Base-by-base conservation (phyloP, 2,329 filamentous ascomycete genomes). In the Botrytis paeoniae region DNA sequence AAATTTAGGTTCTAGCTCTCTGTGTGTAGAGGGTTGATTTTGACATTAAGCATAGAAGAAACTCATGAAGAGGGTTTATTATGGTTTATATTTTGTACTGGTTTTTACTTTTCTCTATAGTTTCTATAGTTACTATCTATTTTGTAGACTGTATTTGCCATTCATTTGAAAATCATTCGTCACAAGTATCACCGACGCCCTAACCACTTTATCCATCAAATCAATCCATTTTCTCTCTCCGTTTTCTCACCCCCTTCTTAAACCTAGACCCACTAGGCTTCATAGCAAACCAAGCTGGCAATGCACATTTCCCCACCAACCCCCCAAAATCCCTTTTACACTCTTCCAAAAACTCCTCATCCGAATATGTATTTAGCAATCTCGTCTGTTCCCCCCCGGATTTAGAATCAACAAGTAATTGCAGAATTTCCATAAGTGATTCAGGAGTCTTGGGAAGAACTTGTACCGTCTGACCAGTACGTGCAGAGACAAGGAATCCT, bases 241-340 rank as follows among this genome's bases (percentile, higher is more conserved):
- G 14, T 1, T 25, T 45, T 10, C 29, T 39, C 39, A 8, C 12
- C 12, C 5, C 29, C 48, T 71, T 71, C 18, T 6, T 20, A 29
- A 64, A 64, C 35, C 41, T 32, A 5, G 59, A 57, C 1, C 12
- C 22, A 37, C 10, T 64, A 12, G 69, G 69, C n/a, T n/a, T 71
- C 69, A 71, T 71, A 29, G 69, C 35, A 39, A 71, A 71, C 69
- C 69, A 71, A 71, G 69, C 69, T 6, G 69, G 69, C 7, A 71
- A 45, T n/a, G 69, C 69, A 32, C 69, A 71, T 25, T 71, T 64
- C 6, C 69, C 69, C 1, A 71, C 69, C 25, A 71, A n/a, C 4
- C 59, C 43, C n/a, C 25, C 35, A 54, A 71, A 71, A 32, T 64
- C 43, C n/a, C 45, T 57, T 39, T 6, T 35, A 41, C 69, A 71